Evolutionary conservation across 192 early-diverging fungal species (phyloP), one percentile per base, ranked within the genome.

Genomic region (Funneliformis geosporum): DNA sequence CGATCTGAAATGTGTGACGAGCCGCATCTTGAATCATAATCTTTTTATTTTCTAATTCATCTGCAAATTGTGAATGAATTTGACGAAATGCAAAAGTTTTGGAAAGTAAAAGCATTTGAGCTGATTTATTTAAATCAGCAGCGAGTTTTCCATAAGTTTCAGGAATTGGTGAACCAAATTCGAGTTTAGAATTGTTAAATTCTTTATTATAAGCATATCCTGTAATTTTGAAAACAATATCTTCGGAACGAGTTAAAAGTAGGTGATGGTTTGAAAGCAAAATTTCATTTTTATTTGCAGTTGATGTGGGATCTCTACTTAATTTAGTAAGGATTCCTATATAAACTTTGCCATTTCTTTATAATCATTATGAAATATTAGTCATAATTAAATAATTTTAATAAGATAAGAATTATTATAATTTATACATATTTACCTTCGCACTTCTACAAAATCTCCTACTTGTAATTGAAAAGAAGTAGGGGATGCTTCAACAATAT

Each of bases 141-240:
- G 80, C 73, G 33, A 79, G 55, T 38, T 80, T 83, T 11, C 73
- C 80, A 4, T 47, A 9, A 25, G 78, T 79, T 2, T 50, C 1
- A 0, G 78, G 75, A 2, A 79, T 50, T 60, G 10, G 73, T 33
- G 16, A 81, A 77, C 79, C 80, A 70, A 61, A 50, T 25, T 28
- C 70, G 60, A 23, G 81, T 39, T 70, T 12, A 39, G 18, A 65
- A 39, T 64, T 33, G 14, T 33, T 75, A 8, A 69, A 75, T 62
- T 69, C 73, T 42, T 47, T 73, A 23, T 65, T 77, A 33, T 55
- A 73, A 0, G 73, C 73, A 70, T 82, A 89, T 18, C 76, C 83
- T 4, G 86, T 83, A 68, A 88, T 76, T 14, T 71, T 80, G 76
- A 88, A 90, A 1, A 84, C 81, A 65, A 90, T 83, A 65, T 85